Evolutionary conservation across 169 alveolate species (phyloP).

Genomic region (Neospora caninum): DNA sequence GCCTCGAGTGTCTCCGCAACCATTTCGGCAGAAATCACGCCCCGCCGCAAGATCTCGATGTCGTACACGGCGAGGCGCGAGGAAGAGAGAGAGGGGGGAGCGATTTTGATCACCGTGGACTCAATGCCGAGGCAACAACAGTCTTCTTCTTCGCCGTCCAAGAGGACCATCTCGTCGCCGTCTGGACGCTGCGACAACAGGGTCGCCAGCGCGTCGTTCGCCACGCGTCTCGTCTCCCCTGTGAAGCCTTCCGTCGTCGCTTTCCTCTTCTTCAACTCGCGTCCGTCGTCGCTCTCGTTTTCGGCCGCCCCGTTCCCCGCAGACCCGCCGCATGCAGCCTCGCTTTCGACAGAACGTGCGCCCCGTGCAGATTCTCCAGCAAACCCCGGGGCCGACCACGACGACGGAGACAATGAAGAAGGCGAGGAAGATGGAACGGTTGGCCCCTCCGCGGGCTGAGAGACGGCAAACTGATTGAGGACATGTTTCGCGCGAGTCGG

Average conservation of each 20-base stretch:
- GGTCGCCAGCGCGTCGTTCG: neutral
- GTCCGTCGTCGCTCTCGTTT: neutral
- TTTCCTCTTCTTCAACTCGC: neutral
- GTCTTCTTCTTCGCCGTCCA: neutral
- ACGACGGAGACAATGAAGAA: neutral
- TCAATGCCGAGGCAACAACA: slow-evolving; percentile 59
- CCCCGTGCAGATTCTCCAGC: neutral
- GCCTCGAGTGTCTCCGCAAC: slow-evolving; percentile 25
- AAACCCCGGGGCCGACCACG: neutral
- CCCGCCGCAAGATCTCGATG: slow-evolving; percentile 37
- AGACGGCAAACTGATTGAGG: slow-evolving; percentile 39
- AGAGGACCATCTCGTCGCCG: slow-evolving; percentile 31
- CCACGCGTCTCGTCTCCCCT: neutral
- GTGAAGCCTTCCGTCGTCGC: neutral
- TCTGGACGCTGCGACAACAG: slow-evolving; percentile 6
- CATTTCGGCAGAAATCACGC: slow-evolving; percentile 23
- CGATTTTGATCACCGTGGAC: slow-evolving; percentile 43
- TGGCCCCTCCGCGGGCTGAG: neutral
- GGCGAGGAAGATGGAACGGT: neutral
- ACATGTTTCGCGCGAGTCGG: slow-evolving; percentile 93
- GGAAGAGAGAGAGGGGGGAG: neutral
- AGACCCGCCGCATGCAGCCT: neutral
- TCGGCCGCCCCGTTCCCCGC: neutral
- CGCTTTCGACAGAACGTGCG: neutral
- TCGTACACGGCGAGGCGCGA: neutral